A percentile compares a stretch with the other conserved stretches of the same genome.
These are phyloP conservation scores for Neonectria neomacrospora DNA, from an alignment of 2,329 filamentous ascomycete genomes.

Conservation along the genomic window DNA sequence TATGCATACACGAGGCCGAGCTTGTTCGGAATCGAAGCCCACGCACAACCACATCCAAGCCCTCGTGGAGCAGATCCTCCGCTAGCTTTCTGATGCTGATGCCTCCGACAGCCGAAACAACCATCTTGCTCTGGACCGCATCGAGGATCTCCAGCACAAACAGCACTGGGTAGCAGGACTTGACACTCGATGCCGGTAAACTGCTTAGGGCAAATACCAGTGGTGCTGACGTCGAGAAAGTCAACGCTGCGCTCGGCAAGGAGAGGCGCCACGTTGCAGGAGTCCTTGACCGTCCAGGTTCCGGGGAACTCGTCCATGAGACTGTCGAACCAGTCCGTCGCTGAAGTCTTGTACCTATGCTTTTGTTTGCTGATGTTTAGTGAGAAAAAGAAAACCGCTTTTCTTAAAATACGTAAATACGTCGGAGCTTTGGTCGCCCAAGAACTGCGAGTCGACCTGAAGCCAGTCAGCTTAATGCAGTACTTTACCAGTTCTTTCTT, in stretches of 20 bases:
- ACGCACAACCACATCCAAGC: slow-evolving; percentile 57
- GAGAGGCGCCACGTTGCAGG: slow-evolving; percentile 10
- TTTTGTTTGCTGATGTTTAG: no score
- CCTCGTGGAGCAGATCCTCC: slow-evolving; percentile 54
- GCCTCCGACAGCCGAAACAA: slow-evolving; percentile 56
- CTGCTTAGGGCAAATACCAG: slow-evolving; percentile 67
- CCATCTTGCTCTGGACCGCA: slow-evolving; percentile 58
- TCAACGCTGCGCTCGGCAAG: slow-evolving; percentile 68
- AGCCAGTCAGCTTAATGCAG: no score
- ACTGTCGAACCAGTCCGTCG: slow-evolving; percentile 70
- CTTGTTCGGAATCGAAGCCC: slow-evolving; percentile 65
- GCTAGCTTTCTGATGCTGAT: slow-evolving; percentile 50
- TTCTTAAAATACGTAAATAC: no score
- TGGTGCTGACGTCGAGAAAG: slow-evolving; percentile 74
- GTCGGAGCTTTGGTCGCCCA: no score
- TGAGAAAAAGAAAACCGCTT: no score
- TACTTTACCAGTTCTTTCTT: no score
- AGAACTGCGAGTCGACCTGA: no score
- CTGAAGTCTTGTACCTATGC: no score
- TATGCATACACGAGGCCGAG: slow-evolving; percentile 60
- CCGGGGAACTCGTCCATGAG: slow-evolving; percentile 15
- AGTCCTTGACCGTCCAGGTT: slow-evolving; percentile 17
- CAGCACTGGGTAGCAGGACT: slow-evolving; percentile 73
- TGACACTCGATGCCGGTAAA: slow-evolving; percentile 52
- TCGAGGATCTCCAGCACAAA: slow-evolving; percentile 67